phyloP scores from a whole-genome alignment of 2,329 filamentous ascomycete species.

The Colletotrichum somersetense region DNA sequence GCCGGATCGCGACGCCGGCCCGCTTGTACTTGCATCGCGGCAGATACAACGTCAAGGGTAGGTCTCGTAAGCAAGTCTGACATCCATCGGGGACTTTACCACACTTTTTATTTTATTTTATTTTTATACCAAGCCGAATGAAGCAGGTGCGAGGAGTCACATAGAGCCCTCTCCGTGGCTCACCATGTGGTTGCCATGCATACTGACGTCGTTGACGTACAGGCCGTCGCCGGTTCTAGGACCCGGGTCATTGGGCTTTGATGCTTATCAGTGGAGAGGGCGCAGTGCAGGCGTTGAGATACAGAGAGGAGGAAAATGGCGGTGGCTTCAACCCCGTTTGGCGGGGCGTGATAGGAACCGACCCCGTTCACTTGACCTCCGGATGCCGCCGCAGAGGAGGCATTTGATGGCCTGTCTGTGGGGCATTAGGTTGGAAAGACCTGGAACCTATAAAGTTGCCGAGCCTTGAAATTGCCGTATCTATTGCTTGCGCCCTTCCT shows the following conservation, averaged over 20 bases:
- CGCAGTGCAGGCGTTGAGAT: slow-evolving; percentile 29
- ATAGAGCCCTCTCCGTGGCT: neutral
- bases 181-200: slow-evolving; percentile 32
- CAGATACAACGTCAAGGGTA: slow-evolving; percentile 24
- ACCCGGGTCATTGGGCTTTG: slow-evolving; percentile 34
- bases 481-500: slow-evolving; percentile 2
- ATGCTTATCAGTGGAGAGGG: slow-evolving; percentile 37
- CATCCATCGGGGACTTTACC: slow-evolving; percentile 27
- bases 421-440: slow-evolving; percentile 2
- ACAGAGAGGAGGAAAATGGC: slow-evolving; percentile 1
- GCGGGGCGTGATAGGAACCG: slow-evolving; percentile 32
- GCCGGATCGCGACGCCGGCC: slow-evolving; percentile 23
- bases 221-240: neutral
- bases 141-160: slow-evolving; percentile 25
- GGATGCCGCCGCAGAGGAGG: slow-evolving; percentile 31
- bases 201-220: slow-evolving; percentile 24
- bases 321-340: slow-evolving; percentile 3
- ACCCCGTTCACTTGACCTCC: slow-evolving; percentile 33
- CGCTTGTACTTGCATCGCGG: slow-evolving; percentile 5
- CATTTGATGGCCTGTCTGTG: slow-evolving; percentile 9
- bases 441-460: neutral
- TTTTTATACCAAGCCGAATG: slow-evolving; percentile 21
- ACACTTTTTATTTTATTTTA: neutral
- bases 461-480: neutral
- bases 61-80: neutral